A percentile compares a stretch with the other conserved stretches of the same genome.
Evolutionary conservation across 2,329 filamentous ascomycete genomes (phyloP).

Genomic region (Sordariomycetes sp.): DNA sequence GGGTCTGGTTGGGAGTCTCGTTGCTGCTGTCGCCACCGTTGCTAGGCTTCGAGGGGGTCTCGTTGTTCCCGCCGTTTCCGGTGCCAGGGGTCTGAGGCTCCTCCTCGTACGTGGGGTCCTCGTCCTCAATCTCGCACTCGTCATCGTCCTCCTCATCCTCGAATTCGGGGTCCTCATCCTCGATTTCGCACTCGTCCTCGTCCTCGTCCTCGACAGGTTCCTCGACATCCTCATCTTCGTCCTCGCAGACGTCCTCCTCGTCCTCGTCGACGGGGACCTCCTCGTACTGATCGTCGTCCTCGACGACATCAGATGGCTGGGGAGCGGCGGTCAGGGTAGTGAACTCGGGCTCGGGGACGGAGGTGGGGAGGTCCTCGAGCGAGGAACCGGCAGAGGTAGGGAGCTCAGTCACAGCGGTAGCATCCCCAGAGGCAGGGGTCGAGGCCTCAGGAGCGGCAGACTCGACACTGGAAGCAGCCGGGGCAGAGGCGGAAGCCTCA

Average conservation of each 20-base stretch:
- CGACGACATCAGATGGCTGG: not conserved
- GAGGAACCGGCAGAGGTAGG: not conserved
- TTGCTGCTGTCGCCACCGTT: too few species aligned
- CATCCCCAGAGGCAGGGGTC: too few species aligned
- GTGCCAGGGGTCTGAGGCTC: too few species aligned
- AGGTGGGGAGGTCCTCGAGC: not conserved
- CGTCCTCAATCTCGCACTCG: not conserved
- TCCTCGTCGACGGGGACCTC: not conserved
- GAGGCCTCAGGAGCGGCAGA: not conserved
- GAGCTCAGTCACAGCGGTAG: not conserved
- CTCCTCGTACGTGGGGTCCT: not conserved
- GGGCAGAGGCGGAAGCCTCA: not conserved
- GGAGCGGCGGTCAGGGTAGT: not conserved
- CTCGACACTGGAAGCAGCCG: not conserved
- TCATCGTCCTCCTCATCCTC: not conserved
- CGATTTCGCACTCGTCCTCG: too few species aligned
- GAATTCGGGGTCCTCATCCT: not conserved
- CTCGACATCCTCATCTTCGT: not conserved
- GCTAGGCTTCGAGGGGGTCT: too few species aligned
- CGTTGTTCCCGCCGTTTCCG: too few species aligned
- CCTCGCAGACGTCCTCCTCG: not conserved
- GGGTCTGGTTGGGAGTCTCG: too few species aligned
- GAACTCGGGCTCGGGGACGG: not conserved
- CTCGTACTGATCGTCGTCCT: not conserved
- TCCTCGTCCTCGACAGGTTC: too few species aligned